phyloP scores from a whole-genome alignment of 163 green algal genomes.

The Smithsoniella earleae region DNA sequence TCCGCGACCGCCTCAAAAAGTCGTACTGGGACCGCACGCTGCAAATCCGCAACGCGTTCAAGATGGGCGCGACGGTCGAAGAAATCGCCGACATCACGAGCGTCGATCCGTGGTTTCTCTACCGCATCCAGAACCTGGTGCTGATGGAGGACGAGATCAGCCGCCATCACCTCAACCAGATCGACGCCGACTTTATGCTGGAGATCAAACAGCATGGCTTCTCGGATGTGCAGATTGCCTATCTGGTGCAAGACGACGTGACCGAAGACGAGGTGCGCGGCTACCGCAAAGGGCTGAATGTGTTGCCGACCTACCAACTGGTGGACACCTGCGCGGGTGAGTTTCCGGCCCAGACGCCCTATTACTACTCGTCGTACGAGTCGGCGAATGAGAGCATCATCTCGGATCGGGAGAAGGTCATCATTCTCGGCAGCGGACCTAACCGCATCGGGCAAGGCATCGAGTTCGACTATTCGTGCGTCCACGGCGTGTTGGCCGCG shows the following conservation, averaged over 20 bases:
- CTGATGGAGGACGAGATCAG: conserved; percentile 51
- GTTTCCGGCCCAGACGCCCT: conserved; percentile 94
- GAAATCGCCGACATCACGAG: conserved; percentile 76
- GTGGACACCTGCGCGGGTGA: conserved; percentile 98
- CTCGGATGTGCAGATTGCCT: conserved; percentile 83
- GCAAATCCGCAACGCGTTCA: no score
- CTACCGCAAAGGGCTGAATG: conserved; percentile 55
- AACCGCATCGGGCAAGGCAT: conserved; percentile 99
- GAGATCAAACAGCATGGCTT: conserved; percentile 86
- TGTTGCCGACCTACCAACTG: conserved; percentile 80
- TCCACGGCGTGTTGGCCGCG: conserved; percentile 90
- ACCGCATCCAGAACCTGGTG: conserved; percentile 74
- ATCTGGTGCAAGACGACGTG: no score
- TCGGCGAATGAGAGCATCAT: conserved; percentile 61
- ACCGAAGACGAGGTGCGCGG: no score
- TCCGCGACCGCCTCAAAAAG: no score
- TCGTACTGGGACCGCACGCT: no score
- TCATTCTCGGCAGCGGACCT: conserved; percentile 95
- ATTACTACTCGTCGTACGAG: conserved; percentile 77
- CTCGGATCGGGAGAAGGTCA: conserved; percentile 45
- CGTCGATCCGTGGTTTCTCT: conserved; percentile 95
- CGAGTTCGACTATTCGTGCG: conserved; percentile 99
- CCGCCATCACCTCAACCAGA: conserved; percentile 32
- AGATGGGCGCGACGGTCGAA: conserved; percentile 68
- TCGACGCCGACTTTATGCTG: conserved; percentile 59